A percentile compares a stretch with the other conserved stretches of the same genome.
These are phyloP conservation scores for Epichloe bromicola DNA, from an alignment of 2,329 filamentous ascomycete genomes.

Conservation along the genomic window DNA sequence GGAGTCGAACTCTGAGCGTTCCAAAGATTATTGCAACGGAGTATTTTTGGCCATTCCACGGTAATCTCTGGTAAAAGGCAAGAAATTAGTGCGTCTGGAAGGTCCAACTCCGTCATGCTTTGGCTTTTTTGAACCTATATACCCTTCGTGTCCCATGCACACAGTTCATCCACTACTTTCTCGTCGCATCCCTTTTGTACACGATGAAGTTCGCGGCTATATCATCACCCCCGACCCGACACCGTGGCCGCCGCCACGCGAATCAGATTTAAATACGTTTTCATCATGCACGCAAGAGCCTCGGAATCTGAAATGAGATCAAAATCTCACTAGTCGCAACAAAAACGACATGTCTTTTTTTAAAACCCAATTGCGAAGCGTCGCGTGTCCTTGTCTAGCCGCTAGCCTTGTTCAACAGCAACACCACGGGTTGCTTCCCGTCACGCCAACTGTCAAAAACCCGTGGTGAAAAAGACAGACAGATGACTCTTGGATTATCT, in stretches of 20 bases:
- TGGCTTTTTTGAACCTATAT: not conserved
- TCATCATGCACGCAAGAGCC: not conserved
- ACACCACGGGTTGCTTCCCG: too few relatives aligned
- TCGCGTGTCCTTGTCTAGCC: too few relatives aligned
- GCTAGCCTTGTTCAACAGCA: too few relatives aligned
- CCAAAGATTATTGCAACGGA: conserved; percentile 8
- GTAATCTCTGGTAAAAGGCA: conserved; percentile 11
- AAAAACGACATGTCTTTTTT: not conserved
- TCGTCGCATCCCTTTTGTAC: too few relatives aligned
- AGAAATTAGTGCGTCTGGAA: conserved; percentile 10
- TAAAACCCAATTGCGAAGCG: too few relatives aligned
- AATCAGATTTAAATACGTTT: not conserved
- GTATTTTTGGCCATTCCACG: conserved; percentile 9
- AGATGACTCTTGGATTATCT: too few relatives aligned
- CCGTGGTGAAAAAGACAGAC: too few relatives aligned
- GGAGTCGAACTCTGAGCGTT: conserved; percentile 4
- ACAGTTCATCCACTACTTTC: too few relatives aligned
- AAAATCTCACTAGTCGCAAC: not conserved
- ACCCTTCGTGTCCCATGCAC: not conserved
- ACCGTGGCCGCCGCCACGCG: too few relatives aligned
- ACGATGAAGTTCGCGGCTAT: not conserved
- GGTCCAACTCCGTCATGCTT: conserved; percentile 4
- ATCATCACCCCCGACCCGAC: not conserved
- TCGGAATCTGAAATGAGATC: not conserved
- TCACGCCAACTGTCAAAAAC: too few relatives aligned